Base-by-base conservation (phyloP, 371 early-diverging fungal genomes). In the Mortierella sp. region DNA sequence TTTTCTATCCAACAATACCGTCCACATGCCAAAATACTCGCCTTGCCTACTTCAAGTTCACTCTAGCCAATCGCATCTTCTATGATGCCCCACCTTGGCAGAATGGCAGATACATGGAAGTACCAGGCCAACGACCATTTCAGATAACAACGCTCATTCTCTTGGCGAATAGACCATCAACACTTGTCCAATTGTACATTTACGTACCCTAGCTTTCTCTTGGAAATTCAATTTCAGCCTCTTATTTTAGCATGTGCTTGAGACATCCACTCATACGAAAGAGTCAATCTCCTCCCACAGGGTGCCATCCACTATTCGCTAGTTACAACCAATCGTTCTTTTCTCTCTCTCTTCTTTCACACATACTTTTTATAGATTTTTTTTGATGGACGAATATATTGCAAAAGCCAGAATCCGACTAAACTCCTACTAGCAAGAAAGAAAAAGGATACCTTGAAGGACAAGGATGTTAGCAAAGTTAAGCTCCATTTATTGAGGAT, bases 211-310 rank as follows among this genome's bases (percentile, higher is more conserved):
- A 15, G 26, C 34, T 51, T 26, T 29, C 34, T 47, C 29, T 26
- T 22, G 9, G 47, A 13, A 31, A 45, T 26, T 43, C 31, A 31
- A 32, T 69, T 32, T 45, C 37, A 45, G 45, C 63, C 61, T 69
- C 56, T 62, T 63, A 19, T 55, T 62, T 23, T 45, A 8, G 34
- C 69, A 62, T 69, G 62, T 56, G 69, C n/a, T 15, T 32, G 12
- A 43, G 32, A 22, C 35, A 34, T 66, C 35, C 58, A 57, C 47
- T 29, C 47, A 47, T 35, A 23, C 45, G 49, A 42, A n/a, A 26
- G 61, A 26, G 0, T 42, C 29, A n/a, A 23, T 23, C 23, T n/a
- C 15, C 34, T 31, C 31, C 45, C 22, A 37, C 6, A 23, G 12
- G 42, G 42, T 37, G 6, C 45, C 2, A 19, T 6, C 19, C 45